Conservation (phyloP, 2,329 filamentous ascomycete genomes). For the Pestalotiopsis sp. region DNA sequence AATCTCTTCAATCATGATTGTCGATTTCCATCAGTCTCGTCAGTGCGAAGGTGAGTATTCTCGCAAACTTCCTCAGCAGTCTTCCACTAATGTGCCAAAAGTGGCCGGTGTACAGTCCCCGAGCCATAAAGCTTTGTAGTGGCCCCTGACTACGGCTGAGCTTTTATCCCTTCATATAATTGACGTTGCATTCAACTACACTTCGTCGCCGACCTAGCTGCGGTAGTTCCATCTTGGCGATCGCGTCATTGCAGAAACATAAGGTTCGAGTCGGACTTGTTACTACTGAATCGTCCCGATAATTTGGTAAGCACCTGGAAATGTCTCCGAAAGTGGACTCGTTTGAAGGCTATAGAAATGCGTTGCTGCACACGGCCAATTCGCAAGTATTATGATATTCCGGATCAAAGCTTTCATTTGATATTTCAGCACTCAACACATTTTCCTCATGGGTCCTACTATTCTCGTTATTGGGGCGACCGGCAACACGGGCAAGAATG, state of each 20-base stretch:
- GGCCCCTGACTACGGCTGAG: not conserved
- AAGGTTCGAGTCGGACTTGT: not conserved
- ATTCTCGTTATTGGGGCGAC: constrained; percentile 40
- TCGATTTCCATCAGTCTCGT: too few relatives aligned
- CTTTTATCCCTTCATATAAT: not conserved
- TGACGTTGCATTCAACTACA: not conserved
- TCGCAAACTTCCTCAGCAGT: too few relatives aligned
- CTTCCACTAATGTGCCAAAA: not conserved
- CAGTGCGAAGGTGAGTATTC: too few relatives aligned
- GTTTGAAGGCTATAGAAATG: not conserved
- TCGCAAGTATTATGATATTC: not conserved
- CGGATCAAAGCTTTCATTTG: not conserved
- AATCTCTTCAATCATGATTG: too few relatives aligned
- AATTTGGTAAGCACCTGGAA: not conserved
- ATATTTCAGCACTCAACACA: not conserved
- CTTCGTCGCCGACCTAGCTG: not conserved
- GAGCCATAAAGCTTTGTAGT: not conserved
- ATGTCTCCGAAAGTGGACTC: not conserved
- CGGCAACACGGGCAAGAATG: constrained; percentile 37
- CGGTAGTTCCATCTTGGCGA: not conserved
- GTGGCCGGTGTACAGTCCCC: not conserved
- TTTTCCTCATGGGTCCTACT: constrained; percentile 30
- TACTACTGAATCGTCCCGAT: not conserved
- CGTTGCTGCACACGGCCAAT: not conserved
- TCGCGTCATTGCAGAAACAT: not conserved